Base-by-base conservation (phyloP, 2,329 filamentous ascomycete genomes). In the Xylaria arbuscula region DNA sequence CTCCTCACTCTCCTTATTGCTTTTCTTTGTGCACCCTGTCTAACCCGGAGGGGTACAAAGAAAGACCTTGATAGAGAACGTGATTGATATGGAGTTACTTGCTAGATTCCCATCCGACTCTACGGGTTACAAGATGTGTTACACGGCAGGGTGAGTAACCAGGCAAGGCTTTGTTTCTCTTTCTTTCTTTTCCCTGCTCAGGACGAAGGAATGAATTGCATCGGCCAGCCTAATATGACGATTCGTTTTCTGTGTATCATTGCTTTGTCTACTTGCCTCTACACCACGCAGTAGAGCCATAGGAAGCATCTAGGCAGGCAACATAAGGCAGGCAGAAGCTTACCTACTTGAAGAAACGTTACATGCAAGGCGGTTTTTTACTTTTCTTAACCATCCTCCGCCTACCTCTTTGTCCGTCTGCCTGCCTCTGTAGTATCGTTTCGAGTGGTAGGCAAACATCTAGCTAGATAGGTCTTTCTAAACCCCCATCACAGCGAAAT, bases 141-240 rank as follows among this genome's bases (percentile, higher is more conserved):
- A 54, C 66, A 66, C 62, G 47, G 19, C n/a, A 24, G 22, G 48
- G 28, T 40, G 28, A 40, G 6, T 22, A 48, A 13, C 19, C 36
- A 28, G n/a, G 40, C 62, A 47, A 53, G 56, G 50, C 42, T 53
- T 10, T 10, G 36, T 45, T 45, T 4, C 15, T 45, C 17, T 17
- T 45, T 56, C 48, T 13, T 19, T 28, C 22, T 9, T 48, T 22
- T 24, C 19, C 13, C 45, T 48, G 3, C 45, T n/a, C 19, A 48
- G 45, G 22, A 22, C 19, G 45, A 51, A 40, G 53, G 59, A 24
- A 48, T 45, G 15, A 36, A 42, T 63, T 66, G 58, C 62, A 62
- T 66, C 63, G 62, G 67, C 62, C 58, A 54, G 67, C 67, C 62
- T 66, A 53, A 50, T 54, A 68, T 57, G 51, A 45, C 45, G 42